Evolutionary conservation across 2,329 filamentous ascomycete genomes (phyloP).

Genomic region (Xylaria sp.): DNA sequence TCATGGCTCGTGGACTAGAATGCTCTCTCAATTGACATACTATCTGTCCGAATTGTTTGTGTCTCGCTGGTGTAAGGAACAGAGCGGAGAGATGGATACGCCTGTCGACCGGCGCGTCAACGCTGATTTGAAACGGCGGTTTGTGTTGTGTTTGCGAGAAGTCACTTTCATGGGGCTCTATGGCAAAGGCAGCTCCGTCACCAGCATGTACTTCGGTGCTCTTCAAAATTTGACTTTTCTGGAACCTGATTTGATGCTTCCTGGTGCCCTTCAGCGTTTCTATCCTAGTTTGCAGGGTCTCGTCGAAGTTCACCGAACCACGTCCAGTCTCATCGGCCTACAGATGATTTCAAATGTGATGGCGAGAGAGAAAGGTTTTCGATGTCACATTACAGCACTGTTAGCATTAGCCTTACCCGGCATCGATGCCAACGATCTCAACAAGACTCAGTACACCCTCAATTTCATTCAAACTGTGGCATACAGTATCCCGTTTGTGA

Average conservation of each 20-base stretch:
- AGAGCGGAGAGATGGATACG: slow-evolving; percentile 89
- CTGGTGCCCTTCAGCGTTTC: slow-evolving; percentile 92
- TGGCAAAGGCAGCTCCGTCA: slow-evolving; percentile 90
- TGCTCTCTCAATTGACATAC: slow-evolving; percentile 88
- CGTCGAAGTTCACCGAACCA: slow-evolving; percentile 96
- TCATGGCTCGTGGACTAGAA: slow-evolving; percentile 89
- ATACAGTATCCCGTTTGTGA: slow-evolving; percentile 93
- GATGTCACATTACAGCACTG: slow-evolving; percentile 93
- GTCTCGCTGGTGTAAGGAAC: slow-evolving; percentile 96
- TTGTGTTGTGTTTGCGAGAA: slow-evolving; percentile 88
- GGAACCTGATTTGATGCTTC: slow-evolving; percentile 90
- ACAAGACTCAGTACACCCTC: slow-evolving; percentile 94
- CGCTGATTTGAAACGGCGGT: slow-evolving; percentile 83
- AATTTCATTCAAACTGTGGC: slow-evolving; percentile 96
- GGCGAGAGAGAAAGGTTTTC: slow-evolving; percentile 92
- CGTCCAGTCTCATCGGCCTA: slow-evolving; percentile 89
- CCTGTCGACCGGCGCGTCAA: slow-evolving; percentile 83
- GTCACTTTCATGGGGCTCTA: slow-evolving; percentile 99
- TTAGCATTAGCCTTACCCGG: slow-evolving; percentile 93
- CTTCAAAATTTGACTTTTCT: slow-evolving; percentile 90
- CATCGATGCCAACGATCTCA: slow-evolving; percentile 96
- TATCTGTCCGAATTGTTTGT: slow-evolving; percentile 97
- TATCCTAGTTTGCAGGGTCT: slow-evolving; percentile 97
- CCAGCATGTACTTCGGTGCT: slow-evolving; percentile 90
- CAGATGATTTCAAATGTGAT: slow-evolving; percentile 94